Base-by-base conservation (phyloP, 2,329 filamentous ascomycete genomes). In the Pseudogymnoascus pannorum region DNA sequence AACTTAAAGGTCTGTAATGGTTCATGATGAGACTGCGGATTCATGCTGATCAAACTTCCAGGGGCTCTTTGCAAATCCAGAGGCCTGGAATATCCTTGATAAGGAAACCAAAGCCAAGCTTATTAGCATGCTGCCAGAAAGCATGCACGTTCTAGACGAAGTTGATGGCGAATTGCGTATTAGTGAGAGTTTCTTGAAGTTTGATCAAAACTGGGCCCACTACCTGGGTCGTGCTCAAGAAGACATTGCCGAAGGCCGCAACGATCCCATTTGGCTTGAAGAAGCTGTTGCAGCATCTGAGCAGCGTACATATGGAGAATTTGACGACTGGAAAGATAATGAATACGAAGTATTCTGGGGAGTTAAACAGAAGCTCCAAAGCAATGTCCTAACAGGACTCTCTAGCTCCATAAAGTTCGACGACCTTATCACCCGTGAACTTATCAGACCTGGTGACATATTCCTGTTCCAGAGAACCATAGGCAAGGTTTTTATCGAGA, bases 201-300 rank as follows among this genome's bases (percentile, higher is more conserved):
- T 78, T 64, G 74, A 75, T 20, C 73, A 75, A 51, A 75, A 77
- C 61, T 82, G 84, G 71, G 76, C 79, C 20, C 78, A 79, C 18
- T 80, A 77, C 44, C 70, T 85, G 38, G 77, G 79, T 16, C 75
- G 78, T 58, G 87, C 83, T 68, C 78, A 85, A 68, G 69, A 78
- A 3, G 82, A 87, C 65, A 74, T 87, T 1, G 71, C 71, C 20
- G 74, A 77, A 24, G 85, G 85, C 2, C 78, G 77, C 58, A 79
- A 85, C 65, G 78, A 80, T n/a, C 79, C 80, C 8, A 75, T 76
- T 58, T 88, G 84, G 84, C 75, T 81, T 62, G 73, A 73, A 2
- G 75, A 83, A 61, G 85, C 85, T 12, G 73, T 76, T 33, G 71
- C 76, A 65, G 85, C 85, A 1, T 77, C 79, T 58, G 68, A 76